These are phyloP conservation scores for Phytophthora boehmeriae DNA, from an alignment of 352 stramenopile species.

Conservation along the genomic window DNA sequence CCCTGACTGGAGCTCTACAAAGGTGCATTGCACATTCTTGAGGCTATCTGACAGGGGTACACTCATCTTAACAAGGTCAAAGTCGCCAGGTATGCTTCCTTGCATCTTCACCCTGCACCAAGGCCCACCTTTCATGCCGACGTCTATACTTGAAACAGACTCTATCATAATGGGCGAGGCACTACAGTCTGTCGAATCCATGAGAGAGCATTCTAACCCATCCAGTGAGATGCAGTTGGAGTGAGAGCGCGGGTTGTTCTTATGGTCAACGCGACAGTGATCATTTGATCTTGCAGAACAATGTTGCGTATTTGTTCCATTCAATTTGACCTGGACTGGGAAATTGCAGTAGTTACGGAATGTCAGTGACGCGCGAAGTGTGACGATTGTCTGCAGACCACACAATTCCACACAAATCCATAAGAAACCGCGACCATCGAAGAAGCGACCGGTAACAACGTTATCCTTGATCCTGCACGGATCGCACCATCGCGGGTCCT, in stretches of 20 bases:
- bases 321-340: constrained; percentile 42
- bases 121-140: constrained; percentile 29
- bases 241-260: constrained; percentile 8
- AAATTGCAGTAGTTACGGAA: constrained; percentile 55
- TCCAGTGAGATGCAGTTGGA: constrained; percentile 42
- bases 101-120: constrained; percentile 38
- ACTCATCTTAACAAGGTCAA: constrained; percentile 52
- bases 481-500: constrained; percentile 57
- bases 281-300: constrained; percentile 10
- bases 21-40: constrained; percentile 28
- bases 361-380: constrained; percentile 50
- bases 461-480: constrained; percentile 71
- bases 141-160: constrained; percentile 27
- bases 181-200: not conserved
- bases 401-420: constrained; percentile 71
- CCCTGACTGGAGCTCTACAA: constrained; percentile 26
- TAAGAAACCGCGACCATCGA: constrained; percentile 56
- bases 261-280: constrained; percentile 5
- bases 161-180: constrained; percentile 42
- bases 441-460: constrained; percentile 60
- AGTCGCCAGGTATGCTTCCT: constrained; percentile 41
- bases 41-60: constrained; percentile 21
- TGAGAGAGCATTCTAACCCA: constrained; percentile 30
- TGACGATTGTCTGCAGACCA: constrained; percentile 63
- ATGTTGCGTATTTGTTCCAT: constrained; percentile 19